Evolutionary conservation across 176 grass and related monocot species (phyloP).

Genomic region (Pharus latifolius): DNA sequence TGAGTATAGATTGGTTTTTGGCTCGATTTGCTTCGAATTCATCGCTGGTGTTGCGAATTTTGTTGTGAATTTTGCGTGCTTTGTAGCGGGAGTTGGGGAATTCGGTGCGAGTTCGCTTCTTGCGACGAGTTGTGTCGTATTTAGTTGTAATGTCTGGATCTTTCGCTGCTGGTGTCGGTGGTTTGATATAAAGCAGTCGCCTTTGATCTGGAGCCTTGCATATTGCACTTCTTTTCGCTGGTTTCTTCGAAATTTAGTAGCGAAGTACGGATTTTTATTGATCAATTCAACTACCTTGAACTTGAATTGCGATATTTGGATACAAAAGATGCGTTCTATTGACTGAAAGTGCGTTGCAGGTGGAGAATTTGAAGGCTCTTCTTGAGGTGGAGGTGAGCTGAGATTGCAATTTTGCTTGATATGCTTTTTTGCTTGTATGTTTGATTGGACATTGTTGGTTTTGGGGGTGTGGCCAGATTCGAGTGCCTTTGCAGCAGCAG

Average conservation of each 20-base stretch:
- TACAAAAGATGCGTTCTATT: background rate
- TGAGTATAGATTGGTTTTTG: background rate
- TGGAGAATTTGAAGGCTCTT: slow-evolving; percentile 95
- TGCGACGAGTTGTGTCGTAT: background rate
- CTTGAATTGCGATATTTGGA: background rate
- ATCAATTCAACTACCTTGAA: background rate
- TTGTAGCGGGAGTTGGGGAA: background rate
- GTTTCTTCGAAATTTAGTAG: background rate
- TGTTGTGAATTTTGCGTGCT: too few relatives aligned
- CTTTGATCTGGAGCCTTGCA: too few relatives aligned
- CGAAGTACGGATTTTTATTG: background rate
- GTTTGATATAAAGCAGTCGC: too few relatives aligned
- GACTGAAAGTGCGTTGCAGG: slow-evolving; percentile 32
- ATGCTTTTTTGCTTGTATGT: background rate
- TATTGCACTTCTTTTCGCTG: too few relatives aligned
- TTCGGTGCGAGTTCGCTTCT: background rate
- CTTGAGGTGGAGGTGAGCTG: slow-evolving; percentile 87
- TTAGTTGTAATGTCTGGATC: background rate
- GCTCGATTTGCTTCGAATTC: background rate
- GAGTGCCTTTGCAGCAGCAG: slow-evolving; percentile 51
- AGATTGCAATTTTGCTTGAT: background rate
- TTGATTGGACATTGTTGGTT: slow-evolving; percentile 33
- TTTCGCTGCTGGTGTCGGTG: background rate
- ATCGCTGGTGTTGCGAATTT: too few relatives aligned
- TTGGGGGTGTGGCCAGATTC: slow-evolving; percentile 41